phyloP scores from a whole-genome alignment of 2,329 filamentous ascomycete species.

The Botrytis squamosa region DNA sequence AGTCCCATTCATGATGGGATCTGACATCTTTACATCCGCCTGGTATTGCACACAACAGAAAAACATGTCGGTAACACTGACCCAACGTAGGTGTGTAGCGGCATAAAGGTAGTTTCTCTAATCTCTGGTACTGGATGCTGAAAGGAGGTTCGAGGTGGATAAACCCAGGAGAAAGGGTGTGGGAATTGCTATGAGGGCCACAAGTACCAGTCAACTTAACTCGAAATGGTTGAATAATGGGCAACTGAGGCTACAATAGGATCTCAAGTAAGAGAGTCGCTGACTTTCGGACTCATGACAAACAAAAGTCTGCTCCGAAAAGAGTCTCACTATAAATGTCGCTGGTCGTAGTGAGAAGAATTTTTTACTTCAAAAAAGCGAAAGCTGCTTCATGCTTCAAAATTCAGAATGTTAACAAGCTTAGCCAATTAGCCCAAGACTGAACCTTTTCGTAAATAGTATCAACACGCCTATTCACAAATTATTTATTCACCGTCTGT shows the following conservation, averaged over 20 bases:
- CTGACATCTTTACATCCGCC: neutral
- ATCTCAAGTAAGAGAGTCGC: neutral
- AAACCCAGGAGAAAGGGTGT: neutral
- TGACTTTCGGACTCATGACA: neutral
- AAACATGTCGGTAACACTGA: neutral
- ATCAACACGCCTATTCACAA: neutral
- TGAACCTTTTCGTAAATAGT: neutral
- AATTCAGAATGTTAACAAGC: neutral
- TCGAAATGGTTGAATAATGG: neutral
- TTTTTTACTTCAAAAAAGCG: neutral
- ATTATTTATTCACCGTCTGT: neutral
- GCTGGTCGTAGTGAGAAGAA: neutral
- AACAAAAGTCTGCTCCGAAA: neutral
- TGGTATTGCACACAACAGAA: neutral
- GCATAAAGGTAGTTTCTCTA: neutral
- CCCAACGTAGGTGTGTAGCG: neutral
- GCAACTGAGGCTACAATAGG: neutral
- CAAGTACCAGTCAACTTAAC: neutral
- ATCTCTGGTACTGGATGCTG: neutral
- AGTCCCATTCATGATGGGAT: neutral
- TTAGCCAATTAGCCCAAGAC: neutral
- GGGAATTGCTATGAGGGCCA: neutral
- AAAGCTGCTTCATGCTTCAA: neutral
- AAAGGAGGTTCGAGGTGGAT: neutral
- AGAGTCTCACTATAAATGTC: neutral